These are phyloP conservation scores for Penicillium ochrochloron DNA, from an alignment of 495 filamentous ascomycete genomes.

Conservation along the genomic window DNA sequence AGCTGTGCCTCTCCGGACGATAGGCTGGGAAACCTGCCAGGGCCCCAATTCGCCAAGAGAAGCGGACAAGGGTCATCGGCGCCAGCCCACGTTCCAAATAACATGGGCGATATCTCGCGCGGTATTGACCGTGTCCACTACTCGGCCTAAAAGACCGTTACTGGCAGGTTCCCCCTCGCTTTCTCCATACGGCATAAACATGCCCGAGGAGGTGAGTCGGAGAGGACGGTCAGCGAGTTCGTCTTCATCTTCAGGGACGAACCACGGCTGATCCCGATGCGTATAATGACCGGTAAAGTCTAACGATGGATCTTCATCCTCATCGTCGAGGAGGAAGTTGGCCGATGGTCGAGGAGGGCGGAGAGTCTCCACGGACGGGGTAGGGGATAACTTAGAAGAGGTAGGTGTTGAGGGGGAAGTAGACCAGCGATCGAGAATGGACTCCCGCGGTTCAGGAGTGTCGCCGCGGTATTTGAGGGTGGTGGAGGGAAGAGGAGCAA, in stretches of 20 bases:
- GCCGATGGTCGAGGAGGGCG: conserved; percentile 70
- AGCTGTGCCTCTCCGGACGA: conserved; percentile 3
- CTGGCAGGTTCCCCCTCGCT: conserved; percentile 62
- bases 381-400: conserved; percentile 58
- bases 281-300: conserved; percentile 46
- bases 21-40: conserved; percentile 14
- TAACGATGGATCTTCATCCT: conserved; percentile 63
- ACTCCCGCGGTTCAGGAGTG: conserved; percentile 63
- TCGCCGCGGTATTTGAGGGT: conserved; percentile 89
- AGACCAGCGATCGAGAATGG: conserved; percentile 41
- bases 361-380: conserved; percentile 77
- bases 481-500: conserved; percentile 89
- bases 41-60: conserved; percentile 1
- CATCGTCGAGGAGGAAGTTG: conserved; percentile 69
- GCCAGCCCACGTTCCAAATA: conserved; percentile 98
- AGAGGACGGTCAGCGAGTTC: conserved; percentile 51
- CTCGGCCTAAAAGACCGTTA: conserved; percentile 72
- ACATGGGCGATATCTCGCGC: conserved; percentile 95
- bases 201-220: conserved; percentile 75
- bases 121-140: conserved; percentile 95
- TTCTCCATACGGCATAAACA: conserved; percentile 86
- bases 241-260: conserved; percentile 42
- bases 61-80: conserved; percentile 53
- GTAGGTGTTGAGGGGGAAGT: conserved; percentile 37
- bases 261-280: conserved; percentile 40